A percentile compares a stretch with the other conserved stretches of the same genome.
These are phyloP conservation scores for Phytophthora sansomeana DNA, from an alignment of 352 stramenopile species.

Conservation along the genomic window DNA sequence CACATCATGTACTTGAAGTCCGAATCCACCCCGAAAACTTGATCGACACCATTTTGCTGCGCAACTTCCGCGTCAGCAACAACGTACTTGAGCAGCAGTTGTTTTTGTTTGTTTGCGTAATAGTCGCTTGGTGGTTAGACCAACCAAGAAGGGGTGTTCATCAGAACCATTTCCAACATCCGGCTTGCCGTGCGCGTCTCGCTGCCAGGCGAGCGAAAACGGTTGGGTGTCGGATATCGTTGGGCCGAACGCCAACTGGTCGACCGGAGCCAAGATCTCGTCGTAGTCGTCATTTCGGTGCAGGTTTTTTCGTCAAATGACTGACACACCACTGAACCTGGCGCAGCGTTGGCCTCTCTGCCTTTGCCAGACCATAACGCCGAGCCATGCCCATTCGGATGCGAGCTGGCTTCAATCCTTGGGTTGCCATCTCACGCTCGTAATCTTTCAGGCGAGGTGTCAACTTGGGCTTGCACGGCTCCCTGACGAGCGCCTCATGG, in stretches of 20 bases:
- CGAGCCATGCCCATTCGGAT: no score
- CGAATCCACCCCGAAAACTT: constrained; percentile 9
- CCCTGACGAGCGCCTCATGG: no score
- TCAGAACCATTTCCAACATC: constrained; percentile 10
- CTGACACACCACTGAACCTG: not conserved
- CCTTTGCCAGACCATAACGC: not conserved
- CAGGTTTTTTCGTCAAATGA: not conserved
- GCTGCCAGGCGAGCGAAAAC: not conserved
- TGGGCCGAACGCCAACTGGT: not conserved
- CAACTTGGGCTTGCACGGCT: no score
- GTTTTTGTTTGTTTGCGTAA: not conserved
- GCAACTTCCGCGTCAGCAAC: constrained; percentile 1
- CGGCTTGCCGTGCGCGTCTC: not conserved
- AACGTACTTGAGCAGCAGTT: not conserved
- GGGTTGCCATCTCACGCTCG: no score
- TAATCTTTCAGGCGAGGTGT: no score
- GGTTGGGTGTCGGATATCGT: not conserved
- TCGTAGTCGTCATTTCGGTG: not conserved
- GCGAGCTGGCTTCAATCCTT: no score
- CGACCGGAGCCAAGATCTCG: not conserved
- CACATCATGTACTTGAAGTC: constrained; percentile 26
- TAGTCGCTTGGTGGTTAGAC: not conserved
- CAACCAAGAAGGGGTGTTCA: constrained; percentile 8
- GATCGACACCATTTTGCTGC: constrained; percentile 1
- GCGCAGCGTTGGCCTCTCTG: not conserved